phyloP scores from a whole-genome alignment of 139 green algal species.

The Desmodesmus armatus region DNA sequence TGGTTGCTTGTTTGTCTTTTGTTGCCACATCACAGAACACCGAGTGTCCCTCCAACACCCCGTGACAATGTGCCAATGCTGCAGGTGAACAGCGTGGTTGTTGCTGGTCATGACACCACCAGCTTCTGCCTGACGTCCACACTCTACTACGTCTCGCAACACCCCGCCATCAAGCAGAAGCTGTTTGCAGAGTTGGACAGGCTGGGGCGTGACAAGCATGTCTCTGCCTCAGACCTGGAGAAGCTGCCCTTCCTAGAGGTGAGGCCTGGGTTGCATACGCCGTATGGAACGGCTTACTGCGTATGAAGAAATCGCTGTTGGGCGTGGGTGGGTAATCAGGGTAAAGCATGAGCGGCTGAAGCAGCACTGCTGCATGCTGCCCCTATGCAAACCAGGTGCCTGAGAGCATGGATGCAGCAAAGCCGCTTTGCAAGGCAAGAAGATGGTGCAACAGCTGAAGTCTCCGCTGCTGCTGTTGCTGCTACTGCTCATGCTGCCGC shows the following conservation, averaged over 20 bases:
- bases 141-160: constrained; percentile 52
- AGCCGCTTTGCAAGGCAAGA: too few relatives aligned
- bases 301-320: too few relatives aligned
- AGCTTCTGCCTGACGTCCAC: constrained; percentile 54
- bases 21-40: too few relatives aligned
- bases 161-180: constrained; percentile 47
- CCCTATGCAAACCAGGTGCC: background rate
- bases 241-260: constrained; percentile 52
- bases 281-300: too few relatives aligned
- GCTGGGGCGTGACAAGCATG: constrained; percentile 38
- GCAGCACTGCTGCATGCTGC: background rate
- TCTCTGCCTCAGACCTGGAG: constrained; percentile 48
- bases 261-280: too few relatives aligned
- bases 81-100: constrained; percentile 55
- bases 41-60: too few relatives aligned
- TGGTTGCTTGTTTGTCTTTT: too few relatives aligned
- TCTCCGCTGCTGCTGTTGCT: background rate
- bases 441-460: too few relatives aligned
- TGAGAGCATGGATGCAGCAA: too few relatives aligned
- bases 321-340: too few relatives aligned
- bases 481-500: background rate
- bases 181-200: constrained; percentile 57
- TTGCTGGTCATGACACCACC: constrained; percentile 69
- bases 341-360: background rate
- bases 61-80: too few relatives aligned